Conservation (phyloP, 441 rosid species). For the Cnidoscolus chayamansa region DNA sequence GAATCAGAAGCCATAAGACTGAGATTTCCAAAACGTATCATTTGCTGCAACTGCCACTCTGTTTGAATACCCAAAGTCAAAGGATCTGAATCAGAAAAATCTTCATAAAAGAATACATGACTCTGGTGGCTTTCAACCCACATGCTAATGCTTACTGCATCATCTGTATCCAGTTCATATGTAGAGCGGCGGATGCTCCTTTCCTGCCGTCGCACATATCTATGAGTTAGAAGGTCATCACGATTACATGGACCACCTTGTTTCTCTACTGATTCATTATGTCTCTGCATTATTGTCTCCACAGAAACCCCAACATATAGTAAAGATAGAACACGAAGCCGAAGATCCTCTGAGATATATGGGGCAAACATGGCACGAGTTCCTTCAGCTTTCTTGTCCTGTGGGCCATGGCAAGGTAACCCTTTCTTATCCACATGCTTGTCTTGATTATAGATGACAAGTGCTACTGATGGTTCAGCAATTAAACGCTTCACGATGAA, state of each 20-base stretch:
- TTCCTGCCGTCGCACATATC: slow-evolving; percentile 86
- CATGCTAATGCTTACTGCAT: slow-evolving; percentile 58
- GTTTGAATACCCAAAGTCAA: slow-evolving; percentile 82
- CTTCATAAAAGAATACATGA: slow-evolving; percentile 66
- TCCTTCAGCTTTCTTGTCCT: slow-evolving; percentile 87
- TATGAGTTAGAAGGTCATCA: slow-evolving; percentile 84
- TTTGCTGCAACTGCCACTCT: slow-evolving; percentile 96
- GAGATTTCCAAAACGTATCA: slow-evolving; percentile 83
- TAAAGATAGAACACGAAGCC: slow-evolving; percentile 73
- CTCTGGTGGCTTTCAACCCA: slow-evolving; percentile 88
- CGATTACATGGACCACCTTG: slow-evolving; percentile 84
- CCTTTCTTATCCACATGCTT: slow-evolving; percentile 89
- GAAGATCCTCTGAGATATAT: slow-evolving; percentile 89
- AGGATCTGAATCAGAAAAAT: slow-evolving; percentile 64
- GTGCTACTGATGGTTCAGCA: slow-evolving; percentile 79
- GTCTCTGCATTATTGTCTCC: slow-evolving; percentile 93
- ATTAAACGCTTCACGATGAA: slow-evolving; percentile 87
- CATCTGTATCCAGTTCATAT: slow-evolving; percentile 72
- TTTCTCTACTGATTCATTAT: slow-evolving; percentile 77
- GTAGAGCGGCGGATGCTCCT: slow-evolving; percentile 81
- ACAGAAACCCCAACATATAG: slow-evolving; percentile 85
- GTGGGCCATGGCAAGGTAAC: slow-evolving; percentile 88
- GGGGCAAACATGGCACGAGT: slow-evolving; percentile 97
- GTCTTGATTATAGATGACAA: slow-evolving; percentile 74
- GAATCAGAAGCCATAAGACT: slow-evolving; percentile 81